A percentile compares a stretch with the other conserved stretches of the same genome.
phyloP scores from a whole-genome alignment of 1,284 basidiomycete species.

The Moesziomyces parantarcticus region DNA sequence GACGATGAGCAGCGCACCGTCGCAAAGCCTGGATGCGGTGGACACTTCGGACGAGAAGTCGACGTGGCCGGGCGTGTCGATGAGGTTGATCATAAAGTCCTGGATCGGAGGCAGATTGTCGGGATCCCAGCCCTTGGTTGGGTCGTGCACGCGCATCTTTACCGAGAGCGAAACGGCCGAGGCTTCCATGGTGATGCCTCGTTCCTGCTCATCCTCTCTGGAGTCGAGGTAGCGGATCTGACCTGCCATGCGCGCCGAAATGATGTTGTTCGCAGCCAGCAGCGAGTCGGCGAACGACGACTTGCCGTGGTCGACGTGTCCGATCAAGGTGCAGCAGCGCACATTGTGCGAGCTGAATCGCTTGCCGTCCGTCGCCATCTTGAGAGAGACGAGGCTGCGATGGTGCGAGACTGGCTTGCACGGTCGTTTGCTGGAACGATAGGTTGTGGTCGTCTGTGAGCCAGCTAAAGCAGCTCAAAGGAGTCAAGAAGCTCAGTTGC shows the following conservation, averaged over 20 bases:
- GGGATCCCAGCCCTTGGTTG: constrained; percentile 45
- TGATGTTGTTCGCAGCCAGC: constrained; percentile 96
- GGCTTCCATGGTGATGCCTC: constrained; percentile 99
- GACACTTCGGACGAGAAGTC: constrained; percentile 98
- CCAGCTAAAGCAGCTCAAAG: too few species aligned
- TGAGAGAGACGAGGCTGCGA: not conserved
- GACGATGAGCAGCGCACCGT: constrained; percentile 95
- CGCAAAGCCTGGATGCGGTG: constrained; percentile 89
- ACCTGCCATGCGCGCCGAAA: constrained; percentile 92
- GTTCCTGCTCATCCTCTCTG: constrained; percentile 94
- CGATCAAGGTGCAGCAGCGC: constrained; percentile 66
- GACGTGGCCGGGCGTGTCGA: constrained; percentile 98
- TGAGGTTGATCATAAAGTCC: constrained; percentile 88
- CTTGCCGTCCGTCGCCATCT: constrained; percentile 40
- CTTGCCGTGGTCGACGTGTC: constrained; percentile 68
- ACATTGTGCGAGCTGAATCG: constrained; percentile 62
- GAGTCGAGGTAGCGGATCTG: constrained; percentile 96
- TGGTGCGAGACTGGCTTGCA: not conserved
- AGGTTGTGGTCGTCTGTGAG: constrained; percentile 3
- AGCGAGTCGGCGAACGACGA: constrained; percentile 88
- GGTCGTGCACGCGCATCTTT: constrained; percentile 58
- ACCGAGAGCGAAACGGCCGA: constrained; percentile 76
- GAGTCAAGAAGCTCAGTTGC: too few species aligned
- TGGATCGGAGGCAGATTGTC: constrained; percentile 64
- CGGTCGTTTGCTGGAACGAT: constrained; percentile 10